These are phyloP conservation scores for Leucaena leucocephala DNA, from an alignment of 306 rosid species.

Conservation along the genomic window DNA sequence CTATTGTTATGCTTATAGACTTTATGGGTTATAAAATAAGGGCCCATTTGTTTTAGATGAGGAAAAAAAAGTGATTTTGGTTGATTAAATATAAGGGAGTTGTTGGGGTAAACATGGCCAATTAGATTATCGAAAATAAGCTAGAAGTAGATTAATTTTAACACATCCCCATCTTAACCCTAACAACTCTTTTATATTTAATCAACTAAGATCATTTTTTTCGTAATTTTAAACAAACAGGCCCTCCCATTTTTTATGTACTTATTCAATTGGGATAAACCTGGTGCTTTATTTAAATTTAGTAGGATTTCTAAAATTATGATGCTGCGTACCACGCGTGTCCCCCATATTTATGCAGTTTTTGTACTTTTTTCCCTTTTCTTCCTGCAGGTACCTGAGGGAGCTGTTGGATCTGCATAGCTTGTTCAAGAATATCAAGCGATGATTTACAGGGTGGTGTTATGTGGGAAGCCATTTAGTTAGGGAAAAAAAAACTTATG, in stretches of 20 bases:
- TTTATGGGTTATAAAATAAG: neutral
- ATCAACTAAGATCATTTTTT: neutral
- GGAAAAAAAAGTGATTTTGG: neutral
- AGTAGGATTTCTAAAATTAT: neutral
- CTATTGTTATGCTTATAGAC: neutral
- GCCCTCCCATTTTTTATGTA: neutral
- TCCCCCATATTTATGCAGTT: conserved; percentile 17
- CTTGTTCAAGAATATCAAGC: conserved; percentile 17
- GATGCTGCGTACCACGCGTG: neutral
- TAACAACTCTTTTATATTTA: neutral
- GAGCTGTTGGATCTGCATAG: conserved; percentile 20
- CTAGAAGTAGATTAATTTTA: neutral
- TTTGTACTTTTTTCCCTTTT: neutral
- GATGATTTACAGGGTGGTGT: neutral
- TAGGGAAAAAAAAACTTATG: neutral
- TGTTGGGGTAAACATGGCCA: neutral
- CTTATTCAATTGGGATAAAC: neutral
- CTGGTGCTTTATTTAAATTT: conserved; percentile 4
- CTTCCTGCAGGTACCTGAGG: conserved; percentile 62
- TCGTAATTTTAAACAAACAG: neutral
- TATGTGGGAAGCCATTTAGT: conserved; percentile 8
- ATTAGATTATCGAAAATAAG: neutral
- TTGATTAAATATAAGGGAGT: neutral
- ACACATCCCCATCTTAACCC: neutral
- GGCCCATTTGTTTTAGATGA: neutral